Conservation (phyloP, 2,329 filamentous ascomycete species). For the Neonectria punicea region DNA sequence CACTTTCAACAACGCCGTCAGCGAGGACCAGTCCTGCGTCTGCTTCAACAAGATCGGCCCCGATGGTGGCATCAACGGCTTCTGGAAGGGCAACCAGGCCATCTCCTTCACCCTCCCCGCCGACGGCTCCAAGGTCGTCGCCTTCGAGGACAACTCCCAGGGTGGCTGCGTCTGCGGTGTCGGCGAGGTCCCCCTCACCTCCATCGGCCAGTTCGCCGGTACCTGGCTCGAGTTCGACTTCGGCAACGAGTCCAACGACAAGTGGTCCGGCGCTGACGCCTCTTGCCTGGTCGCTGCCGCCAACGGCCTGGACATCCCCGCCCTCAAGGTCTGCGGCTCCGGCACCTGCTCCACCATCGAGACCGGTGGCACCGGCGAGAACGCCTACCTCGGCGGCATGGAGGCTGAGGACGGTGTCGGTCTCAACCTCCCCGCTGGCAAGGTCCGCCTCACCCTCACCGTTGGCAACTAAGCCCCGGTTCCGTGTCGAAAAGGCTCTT, state of each 20-base stretch:
- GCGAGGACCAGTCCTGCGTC: constrained; percentile 50
- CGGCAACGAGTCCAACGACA: constrained; percentile 56
- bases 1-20: constrained; percentile 53
- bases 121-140: constrained; percentile 53
- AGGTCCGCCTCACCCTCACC: constrained; percentile 44
- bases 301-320: constrained; percentile 45
- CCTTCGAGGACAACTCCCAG: constrained; percentile 59
- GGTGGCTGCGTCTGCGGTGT: constrained; percentile 58
- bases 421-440: constrained; percentile 50
- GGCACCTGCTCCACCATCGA: constrained; percentile 55
- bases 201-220: constrained; percentile 53
- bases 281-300: constrained; percentile 58
- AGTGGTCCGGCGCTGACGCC: constrained; percentile 62
- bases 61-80: constrained; percentile 57
- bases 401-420: constrained; percentile 53
- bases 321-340: constrained; percentile 52
- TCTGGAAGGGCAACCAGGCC: constrained; percentile 56
- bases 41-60: constrained; percentile 66
- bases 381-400: constrained; percentile 52
- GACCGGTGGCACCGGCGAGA: constrained; percentile 48
- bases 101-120: constrained; percentile 54
- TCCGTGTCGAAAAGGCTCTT: background rate
- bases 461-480: constrained; percentile 44
- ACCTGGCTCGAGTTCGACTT: constrained; percentile 65
- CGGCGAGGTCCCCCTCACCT: constrained; percentile 48